These are phyloP conservation scores for Beauveria varroae DNA, from an alignment of 2,329 filamentous ascomycete species.

Conservation along the genomic window DNA sequence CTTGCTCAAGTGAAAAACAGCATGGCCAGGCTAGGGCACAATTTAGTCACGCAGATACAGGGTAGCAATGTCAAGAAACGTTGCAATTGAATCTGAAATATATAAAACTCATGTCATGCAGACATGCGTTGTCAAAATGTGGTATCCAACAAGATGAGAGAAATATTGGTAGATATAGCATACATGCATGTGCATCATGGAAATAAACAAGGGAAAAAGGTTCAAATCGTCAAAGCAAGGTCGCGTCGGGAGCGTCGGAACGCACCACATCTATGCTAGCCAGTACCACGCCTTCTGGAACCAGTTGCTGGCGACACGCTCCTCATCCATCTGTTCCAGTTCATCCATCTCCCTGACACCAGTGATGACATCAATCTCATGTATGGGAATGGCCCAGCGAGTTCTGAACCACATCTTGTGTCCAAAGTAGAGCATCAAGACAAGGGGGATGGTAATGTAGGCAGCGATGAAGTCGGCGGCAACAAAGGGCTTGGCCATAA, in stretches of 20 bases:
- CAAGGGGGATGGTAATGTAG: conserved; percentile 57
- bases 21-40: background rate
- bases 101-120: background rate
- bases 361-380: conserved; percentile 48
- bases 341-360: conserved; percentile 58
- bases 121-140: background rate
- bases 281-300: conserved; percentile 49
- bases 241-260: too few species aligned
- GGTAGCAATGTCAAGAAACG: background rate
- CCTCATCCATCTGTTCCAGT: conserved; percentile 39
- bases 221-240: background rate
- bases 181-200: background rate
- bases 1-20: background rate
- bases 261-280: conserved; percentile 29
- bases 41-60: background rate
- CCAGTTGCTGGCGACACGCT: conserved; percentile 42
- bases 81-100: background rate
- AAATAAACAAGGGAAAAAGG: too few species aligned
- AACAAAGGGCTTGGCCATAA: conserved; percentile 59
- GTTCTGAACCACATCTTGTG: conserved; percentile 49
- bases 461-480: conserved; percentile 55
- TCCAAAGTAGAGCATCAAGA: conserved; percentile 54
- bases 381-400: conserved; percentile 31
- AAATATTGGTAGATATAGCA: background rate
- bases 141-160: conserved; percentile 3